Evolutionary conservation across 257 asterid species (phyloP), one percentile per base, ranked within the genome.

Genomic region (Ilex asprella): DNA sequence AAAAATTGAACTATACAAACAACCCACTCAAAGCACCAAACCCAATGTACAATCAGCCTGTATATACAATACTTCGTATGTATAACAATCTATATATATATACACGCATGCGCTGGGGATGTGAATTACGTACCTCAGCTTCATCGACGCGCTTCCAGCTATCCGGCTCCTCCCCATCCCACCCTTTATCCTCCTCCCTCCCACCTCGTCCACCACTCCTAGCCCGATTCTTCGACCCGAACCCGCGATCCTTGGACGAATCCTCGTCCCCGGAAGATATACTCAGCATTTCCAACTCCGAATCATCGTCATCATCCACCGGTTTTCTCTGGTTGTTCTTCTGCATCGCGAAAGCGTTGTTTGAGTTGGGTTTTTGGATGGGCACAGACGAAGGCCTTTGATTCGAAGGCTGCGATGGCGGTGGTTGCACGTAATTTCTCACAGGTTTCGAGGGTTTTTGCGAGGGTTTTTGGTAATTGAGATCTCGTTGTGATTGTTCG

Each of bases 201-300:
- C 81, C 79, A 39, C 52, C 74, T 66, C 71, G 67, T 30, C 63
- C 73, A 15, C 59, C 87, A 62, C 77, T 67, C 46, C 78, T 79
- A 1, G 70, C 75, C 32, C 92, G 82, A 39, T 73, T 72, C 78
- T 67, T 82, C 27, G 78, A 70, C 58, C 76, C 84, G 41, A 66
- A 76, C 51, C 82, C 71, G 56, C 78, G 82, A 63, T 85, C 97
- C 68, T 71, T 75, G n/a, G 70, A 54, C 0, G 67, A 41, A 59
- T 86, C 96, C 81, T 92, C 99, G 58, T 92, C 99, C 2, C 99
- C 97, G 1, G 99, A 92, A 4, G 99, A 92, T 71, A 89, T 92
- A 79, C 99, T 92, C 70, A 92, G 84, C 94, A 92, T 66, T 78
- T 92, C 99, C 30, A 92, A 94, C 69, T 92, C 99, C 54, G 99